Evolutionary conservation across 768 basidiomycete genomes (phyloP).

Genomic region (Suillus subalutaceus): DNA sequence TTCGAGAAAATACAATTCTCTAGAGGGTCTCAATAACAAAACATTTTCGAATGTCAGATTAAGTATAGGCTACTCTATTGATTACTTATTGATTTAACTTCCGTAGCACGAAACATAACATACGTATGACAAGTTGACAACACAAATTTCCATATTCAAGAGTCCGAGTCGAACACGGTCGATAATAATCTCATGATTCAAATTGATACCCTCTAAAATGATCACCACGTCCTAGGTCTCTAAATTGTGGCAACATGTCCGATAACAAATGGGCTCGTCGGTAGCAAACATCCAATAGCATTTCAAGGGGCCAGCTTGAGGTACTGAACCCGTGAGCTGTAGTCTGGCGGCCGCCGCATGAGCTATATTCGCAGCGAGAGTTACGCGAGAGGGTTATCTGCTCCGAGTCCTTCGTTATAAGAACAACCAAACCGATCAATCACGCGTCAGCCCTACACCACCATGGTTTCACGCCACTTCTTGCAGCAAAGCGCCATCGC

Average conservation of each 20-base stretch:
- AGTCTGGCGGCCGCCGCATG: neutral
- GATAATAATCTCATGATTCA: too few relatives aligned
- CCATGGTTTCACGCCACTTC: slow-evolving; percentile 31
- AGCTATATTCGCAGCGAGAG: neutral
- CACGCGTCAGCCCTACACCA: neutral
- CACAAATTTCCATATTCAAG: too few relatives aligned
- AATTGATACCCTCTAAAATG: too few relatives aligned
- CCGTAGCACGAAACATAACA: too few relatives aligned
- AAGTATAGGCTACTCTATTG: too few relatives aligned
- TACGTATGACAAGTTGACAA: too few relatives aligned
- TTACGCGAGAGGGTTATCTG: neutral
- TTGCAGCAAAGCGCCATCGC: slow-evolving; percentile 41
- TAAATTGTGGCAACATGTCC: neutral
- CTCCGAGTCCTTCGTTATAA: neutral
- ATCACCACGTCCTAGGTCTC: too few relatives aligned
- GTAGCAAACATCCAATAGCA: neutral
- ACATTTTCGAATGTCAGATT: too few relatives aligned
- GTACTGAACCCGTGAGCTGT: neutral
- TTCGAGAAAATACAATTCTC: too few relatives aligned
- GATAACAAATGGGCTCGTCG: neutral
- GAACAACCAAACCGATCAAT: neutral
- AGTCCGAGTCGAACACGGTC: too few relatives aligned
- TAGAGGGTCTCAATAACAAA: too few relatives aligned
- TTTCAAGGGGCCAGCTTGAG: neutral
- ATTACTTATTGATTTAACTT: too few relatives aligned